These are phyloP conservation scores for Phlebopus sp. DNA, from an alignment of 1,284 basidiomycete species.

Conservation along the genomic window DNA sequence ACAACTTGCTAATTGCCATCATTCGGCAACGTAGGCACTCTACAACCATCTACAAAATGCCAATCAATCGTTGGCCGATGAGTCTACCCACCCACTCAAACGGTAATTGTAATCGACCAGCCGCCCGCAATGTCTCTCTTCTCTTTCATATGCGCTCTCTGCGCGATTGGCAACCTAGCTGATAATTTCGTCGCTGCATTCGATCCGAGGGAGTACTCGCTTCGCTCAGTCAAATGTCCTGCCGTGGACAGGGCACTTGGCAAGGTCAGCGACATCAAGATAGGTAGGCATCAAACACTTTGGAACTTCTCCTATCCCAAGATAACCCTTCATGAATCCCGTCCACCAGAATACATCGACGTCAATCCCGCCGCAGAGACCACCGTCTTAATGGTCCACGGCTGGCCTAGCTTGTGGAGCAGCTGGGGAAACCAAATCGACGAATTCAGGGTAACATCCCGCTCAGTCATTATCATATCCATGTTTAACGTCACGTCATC, in stretches of 20 bases:
- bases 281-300: constrained; percentile 34
- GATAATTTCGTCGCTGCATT: constrained; percentile 26
- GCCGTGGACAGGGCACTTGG: constrained; percentile 36
- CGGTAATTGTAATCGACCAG: too few relatives aligned
- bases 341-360: constrained; percentile 57
- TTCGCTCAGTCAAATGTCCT: constrained; percentile 36
- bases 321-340: neutral
- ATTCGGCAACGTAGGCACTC: too few relatives aligned
- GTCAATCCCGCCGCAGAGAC: constrained; percentile 50
- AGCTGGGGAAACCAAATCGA: constrained; percentile 68
- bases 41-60: too few relatives aligned
- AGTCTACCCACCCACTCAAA: too few relatives aligned
- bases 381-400: constrained; percentile 65
- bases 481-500: neutral
- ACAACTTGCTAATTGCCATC: too few relatives aligned
- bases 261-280: constrained; percentile 32
- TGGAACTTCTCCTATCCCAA: neutral
- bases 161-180: neutral
- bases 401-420: constrained; percentile 74
- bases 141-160: neutral
- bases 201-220: constrained; percentile 37
- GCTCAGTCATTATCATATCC: neutral
- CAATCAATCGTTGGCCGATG: too few relatives aligned
- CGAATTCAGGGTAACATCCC: constrained; percentile 48
- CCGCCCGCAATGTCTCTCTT: neutral